Conservation (phyloP, 1,284 basidiomycete genomes). For the Erythrobasidium hasegawianum region DNA sequence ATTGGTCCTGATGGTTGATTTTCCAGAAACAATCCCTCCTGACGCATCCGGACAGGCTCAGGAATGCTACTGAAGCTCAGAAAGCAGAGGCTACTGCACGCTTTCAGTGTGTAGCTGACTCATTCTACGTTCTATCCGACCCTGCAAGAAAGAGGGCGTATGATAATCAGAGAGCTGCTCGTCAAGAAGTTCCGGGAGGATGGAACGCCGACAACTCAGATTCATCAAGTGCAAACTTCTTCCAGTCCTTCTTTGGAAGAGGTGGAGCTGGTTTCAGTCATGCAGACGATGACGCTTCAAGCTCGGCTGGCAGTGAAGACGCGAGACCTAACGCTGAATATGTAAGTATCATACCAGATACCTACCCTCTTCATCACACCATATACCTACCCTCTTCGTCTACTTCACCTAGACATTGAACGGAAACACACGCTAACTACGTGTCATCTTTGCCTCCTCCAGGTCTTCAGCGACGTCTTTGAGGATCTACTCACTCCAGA, state of each 20-base stretch:
- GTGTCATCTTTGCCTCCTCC: not conserved
- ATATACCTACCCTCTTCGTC: too few species aligned
- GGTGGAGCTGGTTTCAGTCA: constrained; percentile 1
- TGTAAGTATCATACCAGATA: too few species aligned
- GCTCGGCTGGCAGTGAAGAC: not conserved
- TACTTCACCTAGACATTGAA: too few species aligned
- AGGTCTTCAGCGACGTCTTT: constrained; percentile 28
- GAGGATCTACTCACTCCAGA: constrained; percentile 31
- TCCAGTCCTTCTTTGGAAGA: constrained; percentile 14
- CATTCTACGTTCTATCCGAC: constrained; percentile 32
- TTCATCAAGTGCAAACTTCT: constrained; percentile 12
- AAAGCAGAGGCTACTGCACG: constrained; percentile 15
- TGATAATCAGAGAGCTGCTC: constrained; percentile 11
- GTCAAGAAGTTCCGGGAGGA: constrained; percentile 2
- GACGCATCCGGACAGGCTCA: constrained; percentile 26
- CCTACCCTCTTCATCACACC: too few species aligned
- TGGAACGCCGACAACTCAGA: constrained; percentile 14
- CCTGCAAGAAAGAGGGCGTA: constrained; percentile 20
- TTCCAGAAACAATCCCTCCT: constrained; percentile 24
- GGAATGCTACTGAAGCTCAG: constrained; percentile 28
- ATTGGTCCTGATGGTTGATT: not conserved
- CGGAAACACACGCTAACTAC: not conserved
- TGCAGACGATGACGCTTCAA: constrained; percentile 21
- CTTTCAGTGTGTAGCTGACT: constrained; percentile 29
- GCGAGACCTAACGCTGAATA: constrained; percentile 30